Evolutionary conservation across 164 flowering plant species (phyloP).

Genomic region (Magnolia kwangsiensis): DNA sequence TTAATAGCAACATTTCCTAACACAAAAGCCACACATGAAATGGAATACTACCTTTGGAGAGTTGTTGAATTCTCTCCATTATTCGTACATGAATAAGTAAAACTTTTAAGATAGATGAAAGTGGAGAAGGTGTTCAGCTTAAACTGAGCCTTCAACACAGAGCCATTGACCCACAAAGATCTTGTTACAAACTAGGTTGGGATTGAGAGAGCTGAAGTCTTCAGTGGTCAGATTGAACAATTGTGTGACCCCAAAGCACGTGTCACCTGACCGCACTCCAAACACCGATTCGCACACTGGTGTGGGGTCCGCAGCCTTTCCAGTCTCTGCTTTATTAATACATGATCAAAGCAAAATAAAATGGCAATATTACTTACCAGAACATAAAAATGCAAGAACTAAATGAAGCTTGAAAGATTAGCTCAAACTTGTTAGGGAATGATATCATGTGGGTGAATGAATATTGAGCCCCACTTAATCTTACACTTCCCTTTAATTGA

Average conservation of each 20-base stretch:
- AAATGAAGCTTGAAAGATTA: background rate
- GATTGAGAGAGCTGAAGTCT: conserved; percentile 15
- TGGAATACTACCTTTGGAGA: background rate
- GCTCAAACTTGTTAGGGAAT: too few species aligned
- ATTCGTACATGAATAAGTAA: background rate
- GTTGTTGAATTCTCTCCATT: background rate
- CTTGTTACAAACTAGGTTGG: conserved; percentile 17
- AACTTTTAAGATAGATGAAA: too few species aligned
- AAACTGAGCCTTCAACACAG: conserved; percentile 7
- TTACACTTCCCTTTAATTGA: too few species aligned
- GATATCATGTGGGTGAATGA: too few species aligned
- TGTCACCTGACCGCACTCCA: conserved; percentile 17
- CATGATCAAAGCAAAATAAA: background rate
- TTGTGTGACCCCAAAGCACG: conserved; percentile 16
- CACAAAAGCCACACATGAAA: background rate
- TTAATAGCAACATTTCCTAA: too few species aligned
- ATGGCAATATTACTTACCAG: too few species aligned
- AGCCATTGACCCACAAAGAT: conserved; percentile 27
- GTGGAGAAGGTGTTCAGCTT: background rate
- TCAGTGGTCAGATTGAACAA: conserved; percentile 16
- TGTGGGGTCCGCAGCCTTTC: background rate
- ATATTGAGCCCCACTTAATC: too few species aligned
- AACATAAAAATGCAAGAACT: background rate
- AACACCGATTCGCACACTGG: conserved; percentile 4
- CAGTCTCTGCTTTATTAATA: background rate